A percentile compares a stretch with the other conserved stretches of the same genome.
Evolutionary conservation across 805 yeast genomes (phyloP).

Genomic region (Saccharomycopsis selenospora): DNA sequence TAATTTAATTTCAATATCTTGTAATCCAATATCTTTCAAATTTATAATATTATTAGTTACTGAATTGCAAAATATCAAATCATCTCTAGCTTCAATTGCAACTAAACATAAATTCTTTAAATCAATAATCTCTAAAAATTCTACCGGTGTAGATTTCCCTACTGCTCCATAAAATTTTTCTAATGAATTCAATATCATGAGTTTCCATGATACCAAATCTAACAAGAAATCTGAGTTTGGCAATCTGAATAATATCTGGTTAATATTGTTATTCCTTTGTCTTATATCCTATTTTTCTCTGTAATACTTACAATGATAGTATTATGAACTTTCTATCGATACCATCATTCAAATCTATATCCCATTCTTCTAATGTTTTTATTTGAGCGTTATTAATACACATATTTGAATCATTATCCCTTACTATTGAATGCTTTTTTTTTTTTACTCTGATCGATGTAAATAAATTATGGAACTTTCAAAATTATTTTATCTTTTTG

Average conservation of each 20-base stretch:
- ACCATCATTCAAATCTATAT: conserved; percentile 1
- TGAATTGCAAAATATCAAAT: conserved; percentile 1
- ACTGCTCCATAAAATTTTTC: conserved; percentile 34
- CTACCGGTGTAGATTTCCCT: conserved; percentile 33
- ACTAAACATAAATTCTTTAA: not conserved
- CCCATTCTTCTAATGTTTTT: conserved; percentile 6
- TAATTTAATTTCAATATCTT: not conserved
- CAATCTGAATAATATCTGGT: not conserved
- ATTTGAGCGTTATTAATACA: not conserved
- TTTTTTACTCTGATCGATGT: not conserved
- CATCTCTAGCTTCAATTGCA: not conserved
- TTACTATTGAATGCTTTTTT: not conserved
- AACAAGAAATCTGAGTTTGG: not conserved
- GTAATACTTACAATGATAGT: not conserved
- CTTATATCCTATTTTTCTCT: too few relatives aligned
- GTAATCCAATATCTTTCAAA: not conserved
- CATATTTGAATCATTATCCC: not conserved
- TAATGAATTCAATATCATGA: conserved; percentile 31
- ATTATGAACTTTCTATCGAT: not conserved
- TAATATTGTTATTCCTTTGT: too few relatives aligned
- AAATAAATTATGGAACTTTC: too few relatives aligned
- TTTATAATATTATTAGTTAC: not conserved
- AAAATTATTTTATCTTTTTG: too few relatives aligned
- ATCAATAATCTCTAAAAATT: conserved; percentile 26
- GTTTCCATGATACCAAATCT: conserved; percentile 35